Conservation (phyloP, 768 basidiomycete species). For the Leccinum arenicola region DNA sequence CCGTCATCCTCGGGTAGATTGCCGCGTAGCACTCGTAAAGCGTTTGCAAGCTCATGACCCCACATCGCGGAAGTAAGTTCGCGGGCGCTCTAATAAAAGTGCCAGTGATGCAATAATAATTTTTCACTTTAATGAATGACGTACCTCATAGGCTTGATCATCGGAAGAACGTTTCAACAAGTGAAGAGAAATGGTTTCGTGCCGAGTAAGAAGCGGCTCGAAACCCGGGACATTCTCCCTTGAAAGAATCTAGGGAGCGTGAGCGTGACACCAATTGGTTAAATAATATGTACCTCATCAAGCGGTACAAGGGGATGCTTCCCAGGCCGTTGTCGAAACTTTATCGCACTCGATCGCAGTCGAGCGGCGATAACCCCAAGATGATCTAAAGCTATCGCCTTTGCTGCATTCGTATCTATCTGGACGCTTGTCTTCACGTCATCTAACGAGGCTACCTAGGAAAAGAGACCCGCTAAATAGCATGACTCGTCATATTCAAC, state of each 20-base stretch:
- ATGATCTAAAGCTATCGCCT: conserved; percentile 89
- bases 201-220: conserved; percentile 55
- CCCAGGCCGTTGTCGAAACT: conserved; percentile 31
- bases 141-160: conserved; percentile 78
- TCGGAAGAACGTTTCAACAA: conserved; percentile 69
- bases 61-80: conserved; percentile 78
- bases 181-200: conserved; percentile 65
- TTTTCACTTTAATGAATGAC: conserved; percentile 18
- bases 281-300: conserved; percentile 56
- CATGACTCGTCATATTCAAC: not conserved
- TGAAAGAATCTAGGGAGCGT: conserved; percentile 46
- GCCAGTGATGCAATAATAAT: not conserved
- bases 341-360: conserved; percentile 58
- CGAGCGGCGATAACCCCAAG: conserved; percentile 89
- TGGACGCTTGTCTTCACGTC: conserved; percentile 68
- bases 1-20: conserved; percentile 44
- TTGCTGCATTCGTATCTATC: conserved; percentile 79
- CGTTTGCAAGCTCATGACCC: conserved; percentile 78
- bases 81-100: conserved; percentile 56
- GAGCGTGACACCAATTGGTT: not conserved
- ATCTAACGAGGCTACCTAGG: conserved; percentile 76
- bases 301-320: conserved; percentile 50
- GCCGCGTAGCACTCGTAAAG: conserved; percentile 55
- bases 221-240: conserved; percentile 49
- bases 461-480: not conserved